Percentiles rank a stretch among this genome's conserved stretches.
Conservation (phyloP, 2,329 filamentous ascomycete genomes). For the Xylaria sp. region DNA sequence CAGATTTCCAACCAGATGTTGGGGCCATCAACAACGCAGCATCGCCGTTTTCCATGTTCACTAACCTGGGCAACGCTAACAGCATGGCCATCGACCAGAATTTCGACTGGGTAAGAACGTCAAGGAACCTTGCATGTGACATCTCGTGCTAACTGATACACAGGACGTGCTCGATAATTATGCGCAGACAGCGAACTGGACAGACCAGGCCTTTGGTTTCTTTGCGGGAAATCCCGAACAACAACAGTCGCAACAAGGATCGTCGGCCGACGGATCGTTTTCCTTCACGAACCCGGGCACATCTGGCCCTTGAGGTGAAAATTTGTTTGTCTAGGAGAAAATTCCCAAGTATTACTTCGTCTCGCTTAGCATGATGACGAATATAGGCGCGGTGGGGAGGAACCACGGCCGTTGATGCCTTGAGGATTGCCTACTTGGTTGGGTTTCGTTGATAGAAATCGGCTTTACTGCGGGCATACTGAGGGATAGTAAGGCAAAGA, state of each 20-base stretch:
- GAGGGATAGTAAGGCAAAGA: conserved; percentile 1
- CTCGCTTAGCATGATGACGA: conserved; percentile 9
- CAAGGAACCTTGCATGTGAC: background rate
- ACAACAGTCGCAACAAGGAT: conserved; percentile 46
- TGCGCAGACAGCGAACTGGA: conserved; percentile 66
- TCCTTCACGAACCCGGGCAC: conserved; percentile 46
- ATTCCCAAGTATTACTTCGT: background rate
- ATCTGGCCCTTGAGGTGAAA: conserved; percentile 37
- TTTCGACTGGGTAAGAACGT: conserved; percentile 67
- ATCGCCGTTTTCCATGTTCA: conserved; percentile 66
- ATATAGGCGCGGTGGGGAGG: conserved; percentile 3
- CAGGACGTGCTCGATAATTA: conserved; percentile 69
- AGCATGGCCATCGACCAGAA: conserved; percentile 61
- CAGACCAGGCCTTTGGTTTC: conserved; percentile 63
- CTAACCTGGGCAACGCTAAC: conserved; percentile 53
- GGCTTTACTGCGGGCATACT: conserved; percentile 30
- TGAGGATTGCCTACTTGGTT: conserved; percentile 2
- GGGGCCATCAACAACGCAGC: conserved; percentile 50
- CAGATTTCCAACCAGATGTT: conserved; percentile 54
- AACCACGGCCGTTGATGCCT: background rate
- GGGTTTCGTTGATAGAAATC: conserved; percentile 3
- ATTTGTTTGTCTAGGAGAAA: background rate
- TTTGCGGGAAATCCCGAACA: conserved; percentile 54
- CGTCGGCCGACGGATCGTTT: conserved; percentile 48
- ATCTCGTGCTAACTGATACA: conserved; percentile 42